Conservation (phyloP, 768 basidiomycete species). For the Pseudohyphozyma bogoriensis region DNA sequence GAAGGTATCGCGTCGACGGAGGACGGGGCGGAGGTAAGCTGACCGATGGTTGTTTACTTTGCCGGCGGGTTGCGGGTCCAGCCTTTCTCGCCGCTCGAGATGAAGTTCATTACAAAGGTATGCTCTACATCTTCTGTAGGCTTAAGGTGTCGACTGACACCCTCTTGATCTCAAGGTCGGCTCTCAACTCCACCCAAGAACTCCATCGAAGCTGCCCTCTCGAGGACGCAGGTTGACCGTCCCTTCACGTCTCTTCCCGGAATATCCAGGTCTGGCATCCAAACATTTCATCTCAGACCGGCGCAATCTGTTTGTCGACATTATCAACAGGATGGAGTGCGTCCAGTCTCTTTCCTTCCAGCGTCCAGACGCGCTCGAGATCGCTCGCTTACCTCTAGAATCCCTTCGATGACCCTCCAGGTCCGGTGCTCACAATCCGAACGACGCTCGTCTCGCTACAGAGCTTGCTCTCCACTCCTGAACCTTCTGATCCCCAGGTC, state of each 20-base stretch:
- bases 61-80: too few relatives aligned
- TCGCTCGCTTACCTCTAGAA: not conserved
- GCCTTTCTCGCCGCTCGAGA: constrained; percentile 74
- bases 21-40: too few relatives aligned
- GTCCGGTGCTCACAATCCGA: constrained; percentile 73
- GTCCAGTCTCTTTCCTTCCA: not conserved
- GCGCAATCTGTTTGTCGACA: constrained; percentile 67
- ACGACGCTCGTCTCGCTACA: constrained; percentile 91
- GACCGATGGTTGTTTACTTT: too few relatives aligned
- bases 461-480: constrained; percentile 81
- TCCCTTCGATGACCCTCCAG: constrained; percentile 7
- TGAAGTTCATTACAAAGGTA: constrained; percentile 78
- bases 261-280: constrained; percentile 63
- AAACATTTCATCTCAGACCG: constrained; percentile 85
- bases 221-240: not conserved
- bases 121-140: not conserved
- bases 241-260: not conserved
- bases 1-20: too few relatives aligned
- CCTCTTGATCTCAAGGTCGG: too few relatives aligned
- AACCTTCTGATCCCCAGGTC: constrained; percentile 85
- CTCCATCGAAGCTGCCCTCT: not conserved
- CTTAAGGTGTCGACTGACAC: too few relatives aligned
- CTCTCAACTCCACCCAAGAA: not conserved
- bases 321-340: constrained; percentile 39
- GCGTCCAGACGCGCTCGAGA: constrained; percentile 42